phyloP scores from a whole-genome alignment of 805 yeast genomes.

The Cyberlindnera mycetangii region DNA sequence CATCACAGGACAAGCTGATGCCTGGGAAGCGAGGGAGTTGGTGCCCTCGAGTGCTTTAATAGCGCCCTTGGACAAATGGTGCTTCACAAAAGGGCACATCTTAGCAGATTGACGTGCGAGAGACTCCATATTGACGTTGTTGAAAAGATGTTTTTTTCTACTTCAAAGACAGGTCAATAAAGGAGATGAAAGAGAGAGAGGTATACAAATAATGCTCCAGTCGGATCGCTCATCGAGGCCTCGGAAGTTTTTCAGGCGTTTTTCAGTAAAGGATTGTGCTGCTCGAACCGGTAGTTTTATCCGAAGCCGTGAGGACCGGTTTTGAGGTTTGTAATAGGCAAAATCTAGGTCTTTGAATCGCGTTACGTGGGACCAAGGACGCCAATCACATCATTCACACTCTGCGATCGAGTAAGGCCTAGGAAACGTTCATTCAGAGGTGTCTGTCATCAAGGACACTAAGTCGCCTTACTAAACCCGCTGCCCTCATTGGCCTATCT shows the following conservation, averaged over 20 bases:
- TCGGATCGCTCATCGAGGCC: constrained; percentile 2
- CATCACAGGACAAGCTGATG: constrained; percentile 86
- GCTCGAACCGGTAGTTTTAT: background rate
- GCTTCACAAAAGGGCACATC: constrained; percentile 80
- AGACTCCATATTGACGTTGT: constrained; percentile 62
- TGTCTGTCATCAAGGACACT: background rate
- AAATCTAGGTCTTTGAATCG: too few relatives aligned
- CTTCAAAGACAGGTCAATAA: background rate
- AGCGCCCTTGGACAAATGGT: constrained; percentile 48
- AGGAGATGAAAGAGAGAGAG: background rate
- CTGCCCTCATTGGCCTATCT: background rate
- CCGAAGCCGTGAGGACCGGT: background rate
- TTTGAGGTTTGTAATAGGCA: too few relatives aligned
- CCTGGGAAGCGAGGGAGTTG: constrained; percentile 39
- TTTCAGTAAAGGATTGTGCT: background rate
- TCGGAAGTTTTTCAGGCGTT: constrained; percentile 7
- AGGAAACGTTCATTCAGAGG: too few relatives aligned
- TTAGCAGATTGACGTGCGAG: constrained; percentile 71
- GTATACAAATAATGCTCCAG: background rate
- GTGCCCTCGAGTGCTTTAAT: constrained; percentile 52
- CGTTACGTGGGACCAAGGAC: too few relatives aligned
- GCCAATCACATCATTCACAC: too few relatives aligned
- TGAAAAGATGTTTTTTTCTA: background rate
- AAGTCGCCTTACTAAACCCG: background rate
- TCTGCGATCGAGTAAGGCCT: too few relatives aligned